These are phyloP conservation scores for Globisporangium nodosum DNA, from an alignment of 352 stramenopile species.

Conservation along the genomic window DNA sequence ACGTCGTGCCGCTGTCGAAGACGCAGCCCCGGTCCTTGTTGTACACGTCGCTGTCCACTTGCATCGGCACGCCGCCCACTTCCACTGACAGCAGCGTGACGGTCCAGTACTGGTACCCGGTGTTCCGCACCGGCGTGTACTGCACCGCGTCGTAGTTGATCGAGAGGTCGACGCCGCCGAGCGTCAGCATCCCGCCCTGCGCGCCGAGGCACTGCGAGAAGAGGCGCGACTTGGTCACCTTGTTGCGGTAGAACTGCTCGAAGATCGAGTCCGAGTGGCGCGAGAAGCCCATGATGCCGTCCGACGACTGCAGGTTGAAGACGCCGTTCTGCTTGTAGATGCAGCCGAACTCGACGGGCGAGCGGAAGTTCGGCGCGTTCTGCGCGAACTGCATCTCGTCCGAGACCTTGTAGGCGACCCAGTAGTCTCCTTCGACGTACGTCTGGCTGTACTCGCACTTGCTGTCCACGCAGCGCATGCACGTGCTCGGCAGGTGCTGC, in stretches of 20 bases:
- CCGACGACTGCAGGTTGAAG: constrained; percentile 89
- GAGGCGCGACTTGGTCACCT: constrained; percentile 76
- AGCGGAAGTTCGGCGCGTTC: constrained; percentile 15
- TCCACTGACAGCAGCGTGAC: constrained; percentile 50
- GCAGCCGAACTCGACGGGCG: constrained; percentile 91
- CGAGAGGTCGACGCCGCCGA: constrained; percentile 85
- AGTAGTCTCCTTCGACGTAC: constrained; percentile 93
- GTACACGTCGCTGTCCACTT: constrained; percentile 33
- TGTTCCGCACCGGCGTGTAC: constrained; percentile 81
- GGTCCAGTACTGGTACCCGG: constrained; percentile 77
- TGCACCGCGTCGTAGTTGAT: constrained; percentile 71
- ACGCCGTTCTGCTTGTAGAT: constrained; percentile 88
- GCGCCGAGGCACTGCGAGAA: constrained; percentile 93
- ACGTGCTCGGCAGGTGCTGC: constrained; percentile 22
- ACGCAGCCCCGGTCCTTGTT: constrained; percentile 68
- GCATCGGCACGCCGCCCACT: constrained; percentile 27
- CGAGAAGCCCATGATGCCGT: constrained; percentile 97
- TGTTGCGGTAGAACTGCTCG: constrained; percentile 86
- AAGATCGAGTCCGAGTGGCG: constrained; percentile 85
- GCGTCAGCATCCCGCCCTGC: constrained; percentile 87
- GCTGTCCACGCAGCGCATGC: constrained; percentile 26
- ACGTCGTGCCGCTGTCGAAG: constrained; percentile 77
- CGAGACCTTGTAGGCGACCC: constrained; percentile 85
- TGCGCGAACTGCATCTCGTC: constrained; percentile 60
- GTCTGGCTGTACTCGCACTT: constrained; percentile 89